Conservation (phyloP, 805 yeast species). For the Citeromyces nyonsensis region DNA sequence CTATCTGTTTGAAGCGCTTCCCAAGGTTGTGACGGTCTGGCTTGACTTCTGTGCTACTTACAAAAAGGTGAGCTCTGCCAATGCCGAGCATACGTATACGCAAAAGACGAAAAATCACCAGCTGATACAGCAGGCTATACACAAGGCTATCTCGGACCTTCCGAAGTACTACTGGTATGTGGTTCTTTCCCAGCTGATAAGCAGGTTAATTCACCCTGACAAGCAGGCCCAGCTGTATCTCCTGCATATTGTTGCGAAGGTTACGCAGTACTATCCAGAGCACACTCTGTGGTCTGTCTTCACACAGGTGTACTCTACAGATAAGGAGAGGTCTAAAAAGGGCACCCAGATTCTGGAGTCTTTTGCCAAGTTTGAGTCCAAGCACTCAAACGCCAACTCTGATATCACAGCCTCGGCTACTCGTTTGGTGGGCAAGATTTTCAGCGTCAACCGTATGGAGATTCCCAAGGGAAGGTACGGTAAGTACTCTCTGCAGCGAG, state of each 20-base stretch:
- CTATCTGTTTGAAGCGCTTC: conserved; percentile 61
- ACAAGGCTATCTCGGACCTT: conserved; percentile 23
- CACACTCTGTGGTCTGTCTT: conserved; percentile 79
- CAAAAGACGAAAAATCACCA: conserved; percentile 21
- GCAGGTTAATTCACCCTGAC: conserved; percentile 59
- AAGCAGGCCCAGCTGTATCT: conserved; percentile 38
- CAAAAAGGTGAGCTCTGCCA: conserved; percentile 12
- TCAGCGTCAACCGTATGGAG: conserved; percentile 23
- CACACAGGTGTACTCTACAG: conserved; percentile 50
- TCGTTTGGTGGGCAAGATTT: conserved; percentile 23
- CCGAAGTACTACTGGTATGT: conserved; percentile 61
- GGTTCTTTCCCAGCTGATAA: conserved; percentile 73
- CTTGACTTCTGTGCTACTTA: conserved; percentile 47
- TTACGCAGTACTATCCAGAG: conserved; percentile 56
- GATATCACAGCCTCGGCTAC: conserved; percentile 10
- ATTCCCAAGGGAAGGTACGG: conserved; percentile 17
- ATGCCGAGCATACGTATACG: conserved; percentile 9
- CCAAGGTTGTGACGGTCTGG: conserved; percentile 87
- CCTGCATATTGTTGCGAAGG: conserved; percentile 34
- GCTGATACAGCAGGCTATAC: conserved; percentile 31
- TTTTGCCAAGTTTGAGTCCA: conserved; percentile 5
- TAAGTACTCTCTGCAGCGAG: conserved; percentile 21
- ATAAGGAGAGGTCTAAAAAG: conserved; percentile 23
- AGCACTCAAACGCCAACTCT: conserved; percentile 6
- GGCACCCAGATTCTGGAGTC: conserved; percentile 28